phyloP scores from a whole-genome alignment of 2,329 filamentous ascomycete genomes.

The Geosmithia putterillii region DNA sequence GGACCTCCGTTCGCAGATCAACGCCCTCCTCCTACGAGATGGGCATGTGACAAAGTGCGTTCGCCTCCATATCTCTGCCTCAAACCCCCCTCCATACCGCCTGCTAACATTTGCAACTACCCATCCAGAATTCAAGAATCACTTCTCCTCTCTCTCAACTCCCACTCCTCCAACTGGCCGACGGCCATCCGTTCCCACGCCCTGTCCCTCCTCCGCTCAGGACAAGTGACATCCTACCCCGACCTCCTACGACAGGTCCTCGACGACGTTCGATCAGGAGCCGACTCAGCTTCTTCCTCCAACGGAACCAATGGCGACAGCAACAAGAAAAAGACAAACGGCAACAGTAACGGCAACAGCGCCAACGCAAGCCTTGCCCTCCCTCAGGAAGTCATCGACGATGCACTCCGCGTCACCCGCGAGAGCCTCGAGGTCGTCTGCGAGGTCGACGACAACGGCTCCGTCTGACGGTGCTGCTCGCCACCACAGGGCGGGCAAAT shows the following conservation, averaged over 20 bases:
- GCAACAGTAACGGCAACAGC: conserved; percentile 6
- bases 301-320: conserved; percentile 17
- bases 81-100: neutral
- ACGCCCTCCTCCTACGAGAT: conserved; percentile 42
- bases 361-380: conserved; percentile 35
- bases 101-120: neutral
- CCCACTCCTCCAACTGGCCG: conserved; percentile 50
- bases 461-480: conserved; percentile 3
- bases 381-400: conserved; percentile 46
- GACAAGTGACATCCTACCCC: conserved; percentile 47
- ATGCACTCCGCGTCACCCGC: conserved; percentile 46
- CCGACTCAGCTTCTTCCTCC: conserved; percentile 9
- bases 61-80: neutral
- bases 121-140: conserved; percentile 46
- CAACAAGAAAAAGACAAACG: conserved; percentile 13
- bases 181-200: conserved; percentile 47
- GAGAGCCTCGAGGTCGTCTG: conserved; percentile 43
- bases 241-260: conserved; percentile 48
- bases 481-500: neutral
- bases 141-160: conserved; percentile 49
- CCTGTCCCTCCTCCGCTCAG: conserved; percentile 45
- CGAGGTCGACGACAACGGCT: conserved; percentile 19
- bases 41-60: conserved; percentile 47
- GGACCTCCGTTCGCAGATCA: conserved; percentile 51
- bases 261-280: conserved; percentile 45